Base-by-base conservation (phyloP, 139 green algal genomes). In the Chlamydomonas schloesseri region DNA sequence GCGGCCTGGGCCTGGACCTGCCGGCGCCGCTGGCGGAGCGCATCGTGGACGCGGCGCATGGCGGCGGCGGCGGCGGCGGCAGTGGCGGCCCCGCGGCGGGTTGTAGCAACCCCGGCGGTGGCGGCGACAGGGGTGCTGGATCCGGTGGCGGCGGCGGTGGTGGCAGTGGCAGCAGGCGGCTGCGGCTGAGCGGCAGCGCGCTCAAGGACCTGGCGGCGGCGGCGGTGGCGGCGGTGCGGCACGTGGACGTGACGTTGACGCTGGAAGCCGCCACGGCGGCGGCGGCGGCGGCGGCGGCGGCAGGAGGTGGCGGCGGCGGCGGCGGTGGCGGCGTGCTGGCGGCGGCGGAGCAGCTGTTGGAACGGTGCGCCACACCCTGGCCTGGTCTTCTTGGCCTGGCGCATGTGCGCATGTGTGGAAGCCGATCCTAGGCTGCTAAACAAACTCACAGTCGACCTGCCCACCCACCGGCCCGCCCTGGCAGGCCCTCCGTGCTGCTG, bases 41-140 rank as follows among this genome's bases (percentile, higher is more conserved):
- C 53, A n/a, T 88, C 65, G 37, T 64, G 33, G 80, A 81, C 9
- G 64, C 84, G 33, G 28, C 57, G 24, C 72, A 73, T n/a, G 37
- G 6, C 18, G 72, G 77, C 21, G 78, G n/a, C 46, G 58, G 81
- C 78, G 73, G 62, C 55, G 69, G 14, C 24, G 69, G 21, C 10
- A 24, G 55, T 17, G 18, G 62, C 31, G 33, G 67, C 26, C n/a
- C 2, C 18, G 37, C 76, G 34, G 0, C 36, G 28, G 3, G 33
- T 9, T 50, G 67, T 29, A 34, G 33, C 42, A 50, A 50, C n/a
- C n/a, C n/a, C n/a, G n/a, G n/a, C n/a, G n/a, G n/a, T n/a, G n/a
- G n/a, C n/a, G n/a, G n/a, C n/a, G n/a, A n/a, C n/a, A n/a, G n/a
- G n/a, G n/a, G n/a, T n/a, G n/a, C n/a, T 5, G 42, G 42, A 8